phyloP scores from a whole-genome alignment of 768 basidiomycete species.

The Gloeostereum incarnatum region DNA sequence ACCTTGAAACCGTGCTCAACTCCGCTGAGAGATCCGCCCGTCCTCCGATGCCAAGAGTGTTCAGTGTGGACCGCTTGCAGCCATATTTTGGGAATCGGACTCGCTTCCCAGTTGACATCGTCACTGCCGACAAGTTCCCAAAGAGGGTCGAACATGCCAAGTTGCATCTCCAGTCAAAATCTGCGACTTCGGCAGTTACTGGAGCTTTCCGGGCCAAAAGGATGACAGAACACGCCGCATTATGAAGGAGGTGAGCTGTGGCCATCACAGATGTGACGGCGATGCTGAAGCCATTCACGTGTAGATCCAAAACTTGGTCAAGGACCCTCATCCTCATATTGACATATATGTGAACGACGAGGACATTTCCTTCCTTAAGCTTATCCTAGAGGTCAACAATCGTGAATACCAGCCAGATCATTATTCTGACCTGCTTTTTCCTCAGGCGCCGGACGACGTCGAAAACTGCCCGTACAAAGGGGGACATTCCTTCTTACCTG shows the following conservation, averaged over 20 bases:
- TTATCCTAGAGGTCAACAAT: slow-evolving; percentile 14
- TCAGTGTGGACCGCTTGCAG: background rate
- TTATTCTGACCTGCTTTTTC: background rate
- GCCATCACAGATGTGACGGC: background rate
- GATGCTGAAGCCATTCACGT: background rate
- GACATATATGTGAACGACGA: slow-evolving; percentile 17
- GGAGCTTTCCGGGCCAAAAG: background rate
- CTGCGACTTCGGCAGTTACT: slow-evolving; percentile 5
- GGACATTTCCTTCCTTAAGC: slow-evolving; percentile 19
- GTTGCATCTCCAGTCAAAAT: slow-evolving; percentile 12
- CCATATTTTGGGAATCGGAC: slow-evolving; percentile 7
- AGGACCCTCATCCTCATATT: slow-evolving; percentile 16
- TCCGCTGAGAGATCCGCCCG: slow-evolving; percentile 15
- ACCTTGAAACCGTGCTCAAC: slow-evolving; percentile 19
- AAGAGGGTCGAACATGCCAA: slow-evolving; percentile 13
- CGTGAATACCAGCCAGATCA: background rate
- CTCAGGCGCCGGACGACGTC: slow-evolving; percentile 16
- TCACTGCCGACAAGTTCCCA: slow-evolving; percentile 17
- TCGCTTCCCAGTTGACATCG: slow-evolving; percentile 12
- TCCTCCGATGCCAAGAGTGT: slow-evolving; percentile 4
- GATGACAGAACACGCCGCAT: slow-evolving; percentile 16
- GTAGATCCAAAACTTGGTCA: slow-evolving; percentile 13
- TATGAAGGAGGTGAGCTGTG: slow-evolving; percentile 16
- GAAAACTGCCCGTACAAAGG: slow-evolving; percentile 16
- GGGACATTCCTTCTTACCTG: slow-evolving; percentile 18